Evolutionary conservation across 805 yeast genomes (phyloP), one percentile per base, ranked within the genome.

Genomic region (Candida oleophila): DNA sequence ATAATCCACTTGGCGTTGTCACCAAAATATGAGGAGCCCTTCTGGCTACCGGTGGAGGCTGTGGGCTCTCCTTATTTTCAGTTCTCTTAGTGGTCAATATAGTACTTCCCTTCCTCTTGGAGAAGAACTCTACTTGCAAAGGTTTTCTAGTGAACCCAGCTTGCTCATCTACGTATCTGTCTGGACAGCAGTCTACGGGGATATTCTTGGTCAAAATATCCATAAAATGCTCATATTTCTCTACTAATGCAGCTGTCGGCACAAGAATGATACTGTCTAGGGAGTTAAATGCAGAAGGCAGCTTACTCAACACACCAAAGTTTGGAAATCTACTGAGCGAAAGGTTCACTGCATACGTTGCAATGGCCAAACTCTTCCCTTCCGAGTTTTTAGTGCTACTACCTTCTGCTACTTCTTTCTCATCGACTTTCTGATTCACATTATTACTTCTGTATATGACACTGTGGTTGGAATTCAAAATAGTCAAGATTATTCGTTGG

Each of bases 101-200:
- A 16, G 41, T 38, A 7, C 42, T 16, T 4, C 22, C 39, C n/a
- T 45, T 45, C 21, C 41, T 32, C 7, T 43, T 38, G 30, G 45
- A 53, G 2, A 45, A 12, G 34, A 55, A 56, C 38, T 54, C 49
- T 1, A 59, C 50, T 1, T 44, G 41, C 22, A 61, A 48, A 2
- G 63, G 59, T 22, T 49, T 41, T 46, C 64, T 48, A 1, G 33
- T 22, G 42, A 39, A 39, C 7, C 52, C 44, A 14, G 57, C 37
- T 7, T 49, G 28, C 25, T 50, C 54, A 3, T 42, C 44, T 15
- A 42, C 40, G 8, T 58, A 30, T 39, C 45, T 42, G 4, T 50
- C 55, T 2, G 69, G 68, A 47, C 61, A 57, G 36, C 66, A 61
- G 9, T 51, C 38, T 5, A 36, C 39, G 2, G 65, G 60, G 2